Percentiles rank a stretch among this genome's conserved stretches.
These are phyloP conservation scores for Colletotrichum kahawae DNA, from an alignment of 2,329 filamentous ascomycete species.

Conservation along the genomic window DNA sequence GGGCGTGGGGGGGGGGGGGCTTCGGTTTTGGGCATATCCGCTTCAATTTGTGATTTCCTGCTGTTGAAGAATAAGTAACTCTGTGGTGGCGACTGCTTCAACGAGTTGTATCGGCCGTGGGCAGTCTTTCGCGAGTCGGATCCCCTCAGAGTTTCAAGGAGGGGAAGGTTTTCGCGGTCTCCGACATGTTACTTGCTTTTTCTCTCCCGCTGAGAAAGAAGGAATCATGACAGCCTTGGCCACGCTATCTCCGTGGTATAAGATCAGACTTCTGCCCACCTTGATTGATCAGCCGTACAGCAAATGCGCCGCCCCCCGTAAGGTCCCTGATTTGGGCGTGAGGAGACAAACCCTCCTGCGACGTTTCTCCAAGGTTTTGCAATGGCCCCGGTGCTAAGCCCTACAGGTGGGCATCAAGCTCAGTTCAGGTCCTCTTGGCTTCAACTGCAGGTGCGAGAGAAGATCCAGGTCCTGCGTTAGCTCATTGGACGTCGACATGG, in stretches of 20 bases:
- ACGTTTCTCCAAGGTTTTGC: neutral
- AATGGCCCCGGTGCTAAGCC: neutral
- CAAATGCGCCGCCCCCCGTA: neutral
- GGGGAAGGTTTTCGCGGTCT: neutral
- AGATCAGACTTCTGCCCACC: neutral
- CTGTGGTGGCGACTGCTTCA: neutral
- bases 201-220: neutral
- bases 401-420: neutral
- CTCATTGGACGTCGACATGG: neutral
- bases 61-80: neutral
- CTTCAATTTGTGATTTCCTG: neutral
- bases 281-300: neutral
- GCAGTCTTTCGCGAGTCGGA: neutral
- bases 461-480: neutral
- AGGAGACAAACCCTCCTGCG: neutral
- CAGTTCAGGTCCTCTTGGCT: neutral
- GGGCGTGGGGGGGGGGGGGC: neutral
- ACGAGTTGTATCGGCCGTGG: neutral
- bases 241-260: neutral
- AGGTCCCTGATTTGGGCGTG: neutral
- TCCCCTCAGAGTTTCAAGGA: neutral
- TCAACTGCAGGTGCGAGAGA: neutral
- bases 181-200: neutral
- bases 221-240: neutral
- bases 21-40: neutral